Evolutionary conservation across 768 basidiomycete species (phyloP).

Genomic region (Tricholoma matsutake): DNA sequence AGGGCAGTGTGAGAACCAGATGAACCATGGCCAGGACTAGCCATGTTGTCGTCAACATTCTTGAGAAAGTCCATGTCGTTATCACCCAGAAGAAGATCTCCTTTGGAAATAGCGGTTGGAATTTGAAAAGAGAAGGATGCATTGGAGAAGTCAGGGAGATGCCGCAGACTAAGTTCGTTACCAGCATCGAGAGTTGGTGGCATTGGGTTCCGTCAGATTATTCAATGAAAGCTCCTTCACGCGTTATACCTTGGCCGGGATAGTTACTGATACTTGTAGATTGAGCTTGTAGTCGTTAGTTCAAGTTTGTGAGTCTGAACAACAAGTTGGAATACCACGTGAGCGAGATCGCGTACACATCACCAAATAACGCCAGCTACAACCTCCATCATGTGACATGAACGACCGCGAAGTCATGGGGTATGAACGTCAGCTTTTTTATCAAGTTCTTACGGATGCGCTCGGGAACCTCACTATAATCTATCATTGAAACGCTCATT

Average conservation of each 20-base stretch:
- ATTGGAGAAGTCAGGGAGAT: constrained; percentile 53
- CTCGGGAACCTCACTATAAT: too few species aligned
- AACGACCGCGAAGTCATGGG: too few species aligned
- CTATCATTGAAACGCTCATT: too few species aligned
- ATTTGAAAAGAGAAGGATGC: constrained; percentile 57
- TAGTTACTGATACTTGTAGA: too few species aligned
- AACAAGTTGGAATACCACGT: constrained; percentile 12
- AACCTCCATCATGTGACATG: neutral
- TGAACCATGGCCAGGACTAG: constrained; percentile 31
- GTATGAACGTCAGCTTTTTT: too few species aligned
- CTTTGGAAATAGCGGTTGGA: constrained; percentile 36
- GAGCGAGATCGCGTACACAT: constrained; percentile 15
- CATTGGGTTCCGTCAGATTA: constrained; percentile 10
- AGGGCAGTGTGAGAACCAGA: constrained; percentile 29
- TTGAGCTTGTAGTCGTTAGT: too few species aligned
- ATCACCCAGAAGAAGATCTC: constrained; percentile 50
- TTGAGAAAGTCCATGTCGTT: constrained; percentile 48
- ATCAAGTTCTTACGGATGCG: neutral
- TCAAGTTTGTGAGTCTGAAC: too few species aligned
- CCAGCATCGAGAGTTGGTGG: constrained; percentile 29
- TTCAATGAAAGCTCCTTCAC: neutral
- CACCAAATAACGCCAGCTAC: constrained; percentile 14
- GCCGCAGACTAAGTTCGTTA: constrained; percentile 45
- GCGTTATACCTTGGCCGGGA: neutral
- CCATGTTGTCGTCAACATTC: constrained; percentile 35